Evolutionary conservation across 1,139 yeast species (phyloP).

Genomic region (Lodderomyces parapsilosis): DNA sequence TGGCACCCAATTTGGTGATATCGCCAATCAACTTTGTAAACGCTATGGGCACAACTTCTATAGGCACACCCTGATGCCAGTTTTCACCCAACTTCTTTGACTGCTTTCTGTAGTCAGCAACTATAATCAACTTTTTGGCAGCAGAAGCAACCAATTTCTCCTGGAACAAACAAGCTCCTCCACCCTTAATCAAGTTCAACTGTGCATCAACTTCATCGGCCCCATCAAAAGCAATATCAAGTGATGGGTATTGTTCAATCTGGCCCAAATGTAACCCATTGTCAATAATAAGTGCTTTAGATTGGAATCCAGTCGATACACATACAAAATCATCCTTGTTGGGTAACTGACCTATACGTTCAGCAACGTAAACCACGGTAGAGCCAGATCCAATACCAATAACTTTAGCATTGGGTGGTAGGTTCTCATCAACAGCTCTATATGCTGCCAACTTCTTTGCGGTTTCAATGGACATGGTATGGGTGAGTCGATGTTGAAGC

Average conservation of each 20-base stretch:
- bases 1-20: conserved; percentile 65
- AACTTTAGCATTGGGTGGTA: conserved; percentile 67
- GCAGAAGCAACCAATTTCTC: conserved; percentile 91
- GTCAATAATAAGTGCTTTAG: conserved; percentile 77
- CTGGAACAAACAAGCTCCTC: conserved; percentile 97
- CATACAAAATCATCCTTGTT: conserved; percentile 65
- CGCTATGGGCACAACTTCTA: conserved; percentile 90
- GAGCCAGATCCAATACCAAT: conserved; percentile 97
- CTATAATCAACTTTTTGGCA: conserved; percentile 74
- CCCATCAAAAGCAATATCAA: conserved; percentile 96
- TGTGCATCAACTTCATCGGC: conserved; percentile 92
- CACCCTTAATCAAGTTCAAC: conserved; percentile 92
- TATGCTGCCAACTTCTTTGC: conserved; percentile 89
- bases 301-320: conserved; percentile 96
- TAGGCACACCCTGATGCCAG: conserved; percentile 93
- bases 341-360: conserved; percentile 74
- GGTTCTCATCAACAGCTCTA: conserved; percentile 87
- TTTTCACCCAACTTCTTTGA: conserved; percentile 64
- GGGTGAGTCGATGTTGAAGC: not conserved
- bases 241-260: conserved; percentile 73
- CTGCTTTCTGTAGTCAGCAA: conserved; percentile 89
- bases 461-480: conserved; percentile 40
- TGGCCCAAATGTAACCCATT: conserved; percentile 79
- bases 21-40: conserved; percentile 73
- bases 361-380: conserved; percentile 94